Percentiles rank a stretch among this genome's conserved stretches.
phyloP scores from a whole-genome alignment of 768 basidiomycete species.

The Jaapia argillacea region DNA sequence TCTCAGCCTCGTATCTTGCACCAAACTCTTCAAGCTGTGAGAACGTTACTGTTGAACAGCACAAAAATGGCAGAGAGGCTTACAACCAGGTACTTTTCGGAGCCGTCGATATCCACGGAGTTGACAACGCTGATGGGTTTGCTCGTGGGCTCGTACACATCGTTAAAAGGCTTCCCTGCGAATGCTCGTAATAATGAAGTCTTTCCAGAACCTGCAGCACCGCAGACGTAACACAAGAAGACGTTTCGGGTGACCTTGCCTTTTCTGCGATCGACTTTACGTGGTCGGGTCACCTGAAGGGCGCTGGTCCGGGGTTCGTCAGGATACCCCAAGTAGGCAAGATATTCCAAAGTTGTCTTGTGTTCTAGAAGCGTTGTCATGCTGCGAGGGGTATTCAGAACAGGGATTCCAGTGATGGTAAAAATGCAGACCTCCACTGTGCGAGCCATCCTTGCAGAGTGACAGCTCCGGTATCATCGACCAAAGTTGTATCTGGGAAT shows the following conservation, averaged over 20 bases:
- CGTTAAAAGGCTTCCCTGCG: constrained; percentile 68
- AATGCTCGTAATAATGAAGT: constrained; percentile 81
- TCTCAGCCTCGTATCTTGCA: constrained; percentile 89
- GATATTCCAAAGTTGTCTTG: constrained; percentile 83
- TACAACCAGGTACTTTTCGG: constrained; percentile 94
- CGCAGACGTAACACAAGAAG: constrained; percentile 88
- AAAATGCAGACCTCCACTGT: constrained; percentile 80
- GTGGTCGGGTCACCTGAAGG: constrained; percentile 73
- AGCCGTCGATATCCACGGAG: constrained; percentile 87
- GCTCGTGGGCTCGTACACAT: constrained; percentile 79
- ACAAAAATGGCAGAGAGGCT: constrained; percentile 17
- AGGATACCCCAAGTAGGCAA: constrained; percentile 91
- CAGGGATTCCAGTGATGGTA: background rate
- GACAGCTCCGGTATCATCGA: constrained; percentile 80
- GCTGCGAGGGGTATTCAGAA: constrained; percentile 27
- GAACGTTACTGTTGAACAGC: background rate
- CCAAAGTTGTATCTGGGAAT: constrained; percentile 84
- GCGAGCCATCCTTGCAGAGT: constrained; percentile 98
- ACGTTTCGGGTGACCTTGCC: constrained; percentile 87
- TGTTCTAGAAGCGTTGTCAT: constrained; percentile 98
- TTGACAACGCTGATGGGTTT: constrained; percentile 91
- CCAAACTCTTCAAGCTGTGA: constrained; percentile 92
- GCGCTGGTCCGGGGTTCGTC: constrained; percentile 73
- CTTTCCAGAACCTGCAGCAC: constrained; percentile 94
- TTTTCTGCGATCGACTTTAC: constrained; percentile 77